These are phyloP conservation scores for Xylariaceae sp. DNA, from an alignment of 2,329 filamentous ascomycete species.

Conservation along the genomic window DNA sequence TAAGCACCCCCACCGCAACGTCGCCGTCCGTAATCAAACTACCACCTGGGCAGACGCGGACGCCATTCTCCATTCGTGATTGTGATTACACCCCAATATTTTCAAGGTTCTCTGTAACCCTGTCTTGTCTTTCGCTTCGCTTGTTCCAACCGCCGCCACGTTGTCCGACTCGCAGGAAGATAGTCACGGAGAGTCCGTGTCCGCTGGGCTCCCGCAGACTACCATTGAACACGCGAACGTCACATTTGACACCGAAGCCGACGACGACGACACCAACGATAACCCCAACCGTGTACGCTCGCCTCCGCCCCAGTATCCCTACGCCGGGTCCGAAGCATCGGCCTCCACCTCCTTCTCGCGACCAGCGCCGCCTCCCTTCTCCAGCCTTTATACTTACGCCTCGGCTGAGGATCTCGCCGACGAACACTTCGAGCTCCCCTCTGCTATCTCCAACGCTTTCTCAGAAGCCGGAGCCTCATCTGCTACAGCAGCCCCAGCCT, in stretches of 20 bases:
- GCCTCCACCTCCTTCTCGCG: conserved; percentile 51
- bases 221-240: conserved; percentile 29
- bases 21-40: conserved; percentile 35
- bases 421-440: conserved; percentile 40
- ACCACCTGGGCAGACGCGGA: conserved; percentile 14
- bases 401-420: conserved; percentile 40
- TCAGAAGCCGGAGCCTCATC: conserved; percentile 45
- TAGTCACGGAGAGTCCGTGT: conserved; percentile 53
- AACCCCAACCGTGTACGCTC: conserved; percentile 50
- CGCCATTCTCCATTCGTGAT: conserved; percentile 32
- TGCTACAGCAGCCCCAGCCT: conserved; percentile 60
- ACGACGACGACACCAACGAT: conserved; percentile 32
- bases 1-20: conserved; percentile 30
- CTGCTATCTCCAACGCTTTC: conserved; percentile 32
- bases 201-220: conserved; percentile 47
- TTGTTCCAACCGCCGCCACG: conserved; percentile 48
- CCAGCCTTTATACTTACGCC: conserved; percentile 60
- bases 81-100: conserved; percentile 23
- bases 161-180: conserved; percentile 55
- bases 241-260: conserved; percentile 39
- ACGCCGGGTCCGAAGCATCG: conserved; percentile 63
- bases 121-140: conserved; percentile 4
- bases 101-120: conserved; percentile 17
- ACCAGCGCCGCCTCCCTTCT: conserved; percentile 63
- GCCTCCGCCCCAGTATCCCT: conserved; percentile 68